phyloP scores from a whole-genome alignment of 2,329 filamentous ascomycete genomes.

The Pseudocercospora pini-densiflorae region DNA sequence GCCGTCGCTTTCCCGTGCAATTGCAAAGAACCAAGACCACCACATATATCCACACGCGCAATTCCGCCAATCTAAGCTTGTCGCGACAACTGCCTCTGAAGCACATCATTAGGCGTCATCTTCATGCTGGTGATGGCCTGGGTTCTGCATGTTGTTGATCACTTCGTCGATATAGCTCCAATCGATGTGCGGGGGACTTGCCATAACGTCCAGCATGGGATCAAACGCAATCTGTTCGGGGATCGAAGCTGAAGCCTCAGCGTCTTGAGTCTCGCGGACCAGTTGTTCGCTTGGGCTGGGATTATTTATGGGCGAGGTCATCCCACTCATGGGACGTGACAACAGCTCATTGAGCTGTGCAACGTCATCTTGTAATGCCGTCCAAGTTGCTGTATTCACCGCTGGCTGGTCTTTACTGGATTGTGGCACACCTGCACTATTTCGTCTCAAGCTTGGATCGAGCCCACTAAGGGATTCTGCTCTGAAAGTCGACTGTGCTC shows the following conservation, averaged over 20 bases:
- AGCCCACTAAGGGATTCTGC: not conserved
- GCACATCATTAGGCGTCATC: no score
- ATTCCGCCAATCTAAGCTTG: no score
- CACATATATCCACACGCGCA: no score
- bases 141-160: conserved; percentile 13
- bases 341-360: conserved; percentile 7
- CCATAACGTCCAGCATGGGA: conserved; percentile 1
- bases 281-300: not conserved
- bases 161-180: conserved; percentile 23
- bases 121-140: not conserved
- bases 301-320: not conserved
- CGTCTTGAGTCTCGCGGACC: not conserved
- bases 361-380: conserved; percentile 9
- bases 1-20: no score
- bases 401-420: not conserved
- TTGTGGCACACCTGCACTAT: not conserved
- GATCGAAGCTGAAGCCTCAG: not conserved
- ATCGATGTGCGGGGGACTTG: conserved; percentile 17
- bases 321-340: not conserved
- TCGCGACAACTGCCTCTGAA: no score
- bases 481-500: not conserved
- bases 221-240: not conserved
- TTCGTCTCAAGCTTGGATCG: not conserved
- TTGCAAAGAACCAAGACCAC: no score
- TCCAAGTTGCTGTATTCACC: not conserved